Conservation (phyloP, 2,329 filamentous ascomycete genomes). For the Plectosphaerella plurivora region DNA sequence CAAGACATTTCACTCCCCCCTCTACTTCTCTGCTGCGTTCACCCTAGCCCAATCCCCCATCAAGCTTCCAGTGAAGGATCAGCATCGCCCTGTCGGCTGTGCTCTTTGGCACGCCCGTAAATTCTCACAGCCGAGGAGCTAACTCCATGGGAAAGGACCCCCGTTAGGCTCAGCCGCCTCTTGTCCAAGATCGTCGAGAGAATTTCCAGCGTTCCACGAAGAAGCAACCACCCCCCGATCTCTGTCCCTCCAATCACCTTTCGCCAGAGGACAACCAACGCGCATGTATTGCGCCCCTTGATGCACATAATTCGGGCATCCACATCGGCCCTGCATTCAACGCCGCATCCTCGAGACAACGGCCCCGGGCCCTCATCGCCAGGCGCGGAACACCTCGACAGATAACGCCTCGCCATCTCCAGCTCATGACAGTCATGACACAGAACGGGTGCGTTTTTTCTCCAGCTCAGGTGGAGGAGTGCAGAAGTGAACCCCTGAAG, state of each 20-base stretch:
- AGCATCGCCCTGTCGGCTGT: background rate
- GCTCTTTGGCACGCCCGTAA: background rate
- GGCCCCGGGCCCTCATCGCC: too few relatives aligned
- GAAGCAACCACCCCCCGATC: too few relatives aligned
- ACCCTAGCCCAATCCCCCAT: background rate
- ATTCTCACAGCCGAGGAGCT: background rate
- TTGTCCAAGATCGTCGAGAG: background rate
- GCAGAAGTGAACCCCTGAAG: too few relatives aligned
- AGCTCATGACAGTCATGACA: constrained; percentile 23
- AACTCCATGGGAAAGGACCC: background rate
- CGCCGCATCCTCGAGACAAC: too few relatives aligned
- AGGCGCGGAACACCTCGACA: background rate
- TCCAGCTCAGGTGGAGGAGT: too few relatives aligned
- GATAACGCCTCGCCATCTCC: background rate
- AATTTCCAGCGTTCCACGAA: too few relatives aligned
- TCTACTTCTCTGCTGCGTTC: too few relatives aligned
- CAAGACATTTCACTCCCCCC: background rate
- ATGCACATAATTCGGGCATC: too few relatives aligned
- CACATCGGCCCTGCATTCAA: too few relatives aligned
- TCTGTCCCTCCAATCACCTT: too few relatives aligned
- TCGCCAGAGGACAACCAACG: too few relatives aligned
- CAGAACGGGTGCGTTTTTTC: constrained; percentile 19
- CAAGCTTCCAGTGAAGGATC: background rate
- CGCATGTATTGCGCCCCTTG: too few relatives aligned
- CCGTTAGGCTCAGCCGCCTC: background rate